Evolutionary conservation across 225 moss, liverwort and hornwort genomes (phyloP).

Genomic region (Pseudisothecium myosuroides): DNA sequence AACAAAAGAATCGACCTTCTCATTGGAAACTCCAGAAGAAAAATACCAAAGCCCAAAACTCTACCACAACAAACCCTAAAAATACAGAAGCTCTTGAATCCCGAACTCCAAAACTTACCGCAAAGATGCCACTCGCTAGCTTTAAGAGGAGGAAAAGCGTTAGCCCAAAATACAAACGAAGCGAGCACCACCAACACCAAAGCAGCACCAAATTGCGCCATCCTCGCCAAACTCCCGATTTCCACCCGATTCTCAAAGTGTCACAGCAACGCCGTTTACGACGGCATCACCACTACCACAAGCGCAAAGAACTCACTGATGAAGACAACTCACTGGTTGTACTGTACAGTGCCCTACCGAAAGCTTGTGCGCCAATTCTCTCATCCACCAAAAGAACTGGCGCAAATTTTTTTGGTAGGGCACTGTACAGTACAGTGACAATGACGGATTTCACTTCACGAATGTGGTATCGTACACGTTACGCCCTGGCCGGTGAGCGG

Average conservation of each 20-base stretch:
- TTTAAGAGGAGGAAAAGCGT: constrained; percentile 13
- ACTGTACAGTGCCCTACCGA: too few relatives aligned
- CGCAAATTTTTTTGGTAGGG: too few relatives aligned
- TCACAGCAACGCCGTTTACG: not conserved
- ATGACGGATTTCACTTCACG: not conserved
- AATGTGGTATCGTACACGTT: not conserved
- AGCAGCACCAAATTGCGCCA: not conserved
- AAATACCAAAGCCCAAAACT: not conserved
- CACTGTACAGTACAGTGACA: too few relatives aligned
- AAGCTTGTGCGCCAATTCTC: too few relatives aligned
- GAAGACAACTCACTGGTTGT: not conserved
- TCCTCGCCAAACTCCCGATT: not conserved
- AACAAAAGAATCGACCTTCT: not conserved
- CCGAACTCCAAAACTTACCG: constrained; percentile 1
- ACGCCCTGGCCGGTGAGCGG: not conserved
- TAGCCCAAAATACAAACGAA: not conserved
- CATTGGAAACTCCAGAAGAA: not conserved
- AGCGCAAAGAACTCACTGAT: not conserved
- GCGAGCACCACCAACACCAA: not conserved
- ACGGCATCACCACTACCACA: not conserved
- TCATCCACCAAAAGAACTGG: too few relatives aligned
- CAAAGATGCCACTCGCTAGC: constrained; percentile 44
- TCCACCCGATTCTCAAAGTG: too few relatives aligned
- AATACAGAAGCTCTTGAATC: not conserved
- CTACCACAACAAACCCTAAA: not conserved